Percentiles rank a stretch among this genome's conserved stretches.
phyloP scores from a whole-genome alignment of 202 grass and related monocot genomes.

The Carex sylvatica region DNA sequence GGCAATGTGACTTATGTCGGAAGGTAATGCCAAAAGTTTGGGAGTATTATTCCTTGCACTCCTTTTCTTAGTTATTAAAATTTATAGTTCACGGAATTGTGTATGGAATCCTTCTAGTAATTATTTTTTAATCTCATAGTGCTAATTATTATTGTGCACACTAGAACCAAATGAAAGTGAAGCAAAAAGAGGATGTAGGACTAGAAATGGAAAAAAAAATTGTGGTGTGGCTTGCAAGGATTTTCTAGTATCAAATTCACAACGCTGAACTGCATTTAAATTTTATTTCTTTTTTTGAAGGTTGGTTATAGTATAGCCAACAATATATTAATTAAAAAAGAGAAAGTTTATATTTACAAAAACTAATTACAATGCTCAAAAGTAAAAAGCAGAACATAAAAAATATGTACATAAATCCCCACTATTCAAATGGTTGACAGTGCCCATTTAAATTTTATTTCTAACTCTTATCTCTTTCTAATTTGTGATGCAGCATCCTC shows the following conservation, averaged over 20 bases:
- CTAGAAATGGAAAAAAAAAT: background rate
- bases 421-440: no score
- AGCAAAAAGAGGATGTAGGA: background rate
- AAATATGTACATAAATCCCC: no score
- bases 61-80: background rate
- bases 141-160: background rate
- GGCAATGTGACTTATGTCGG: conserved; percentile 88
- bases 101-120: background rate
- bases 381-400: no score
- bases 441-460: background rate
- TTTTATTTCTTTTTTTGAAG: background rate
- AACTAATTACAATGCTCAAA: no score
- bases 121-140: background rate
- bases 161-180: background rate
- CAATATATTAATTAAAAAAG: no score
- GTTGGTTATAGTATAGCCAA: no score
- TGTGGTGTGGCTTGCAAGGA: background rate
- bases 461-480: conserved; percentile 3
- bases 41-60: background rate
- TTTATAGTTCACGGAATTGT: background rate
- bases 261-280: background rate
- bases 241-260: background rate
- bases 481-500: conserved; percentile 73
- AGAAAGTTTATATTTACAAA: no score
- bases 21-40: conserved; percentile 55